These are phyloP conservation scores for Vanilla planifolia DNA, from an alignment of 106 monocot species.

Conservation along the genomic window DNA sequence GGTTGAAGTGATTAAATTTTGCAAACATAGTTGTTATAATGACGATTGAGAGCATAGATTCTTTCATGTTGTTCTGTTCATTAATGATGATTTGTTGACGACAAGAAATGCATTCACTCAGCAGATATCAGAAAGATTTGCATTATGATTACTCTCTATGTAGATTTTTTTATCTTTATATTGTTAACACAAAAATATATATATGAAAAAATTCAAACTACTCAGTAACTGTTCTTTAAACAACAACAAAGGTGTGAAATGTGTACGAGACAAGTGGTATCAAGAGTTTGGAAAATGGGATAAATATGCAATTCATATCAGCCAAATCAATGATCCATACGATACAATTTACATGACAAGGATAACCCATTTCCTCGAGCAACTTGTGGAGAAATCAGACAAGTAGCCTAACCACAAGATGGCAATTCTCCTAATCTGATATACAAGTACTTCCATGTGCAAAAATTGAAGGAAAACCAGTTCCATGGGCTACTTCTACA, in stretches of 20 bases:
- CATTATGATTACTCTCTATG: no score
- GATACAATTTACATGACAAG: slow-evolving; percentile 5
- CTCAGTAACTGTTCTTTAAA: neutral
- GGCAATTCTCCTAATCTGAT: slow-evolving; percentile 17
- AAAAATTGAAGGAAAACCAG: slow-evolving; percentile 10
- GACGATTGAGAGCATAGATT: no score
- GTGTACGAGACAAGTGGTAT: neutral
- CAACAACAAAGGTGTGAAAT: neutral
- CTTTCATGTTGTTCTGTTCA: no score
- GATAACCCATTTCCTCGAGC: neutral
- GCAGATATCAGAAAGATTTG: no score
- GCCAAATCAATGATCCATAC: neutral
- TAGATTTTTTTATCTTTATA: no score
- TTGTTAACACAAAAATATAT: neutral
- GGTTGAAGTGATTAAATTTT: no score
- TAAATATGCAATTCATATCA: slow-evolving; percentile 3
- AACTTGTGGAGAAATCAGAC: neutral
- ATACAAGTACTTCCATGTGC: slow-evolving; percentile 9
- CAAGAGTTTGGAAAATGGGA: neutral
- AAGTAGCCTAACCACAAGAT: slow-evolving; percentile 7
- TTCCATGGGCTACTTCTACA: neutral
- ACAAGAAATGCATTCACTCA: no score
- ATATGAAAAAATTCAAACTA: neutral
- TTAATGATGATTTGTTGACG: no score
- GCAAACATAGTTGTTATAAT: no score